Evolutionary conservation across 2,329 filamentous ascomycete species (phyloP), one percentile per base, ranked within the genome.

Genomic region (Penicillium sumatraense): DNA sequence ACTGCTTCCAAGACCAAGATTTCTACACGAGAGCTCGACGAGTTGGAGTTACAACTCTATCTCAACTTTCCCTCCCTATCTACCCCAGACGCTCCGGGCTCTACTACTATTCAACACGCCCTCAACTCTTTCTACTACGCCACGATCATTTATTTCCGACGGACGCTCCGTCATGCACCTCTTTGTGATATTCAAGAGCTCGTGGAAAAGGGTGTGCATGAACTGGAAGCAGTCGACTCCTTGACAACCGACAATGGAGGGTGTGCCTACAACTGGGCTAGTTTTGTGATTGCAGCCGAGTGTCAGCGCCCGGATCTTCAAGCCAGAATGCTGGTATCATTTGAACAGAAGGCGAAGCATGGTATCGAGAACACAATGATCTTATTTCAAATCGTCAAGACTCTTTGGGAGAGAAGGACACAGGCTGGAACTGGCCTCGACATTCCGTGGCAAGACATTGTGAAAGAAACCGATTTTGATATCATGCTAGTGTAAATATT

Each of bases 81-180:
- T 5, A 63, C 49, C 33, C 68, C 51, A 3, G 62, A 56, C 18
- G 59, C 42, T 10, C 57, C 55, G 3, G 60, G 58, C 16, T 54
- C 63, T 5, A 56, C 42, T 13, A 62, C 59, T 23, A 60, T 64
- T n/a, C 63, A 60, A 16, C 70, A 72, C 21, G 60, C 63, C 1
- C 46, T 70, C 7, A 69, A 72, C 49, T 68, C 69, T 4, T 75
- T 74, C 52, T 75, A 75, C 59, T 75, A 73, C 26, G 72, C 71
- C 1, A 62, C 61, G 2, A 64, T 75, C 3, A 66, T 74, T 8
- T 72, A 69, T 36, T 74, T 73, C 54, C 67, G 70, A 46, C 70
- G 72, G n/a, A 66, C 62, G 3, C 57, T 75, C 5, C 68, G 70
- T 1, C 61, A 56, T 3, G 61, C 60, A 2, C 49, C 56, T 0